Evolutionary conservation across 148 eudicot genomes (phyloP).

Genomic region (Rheum nobile): DNA sequence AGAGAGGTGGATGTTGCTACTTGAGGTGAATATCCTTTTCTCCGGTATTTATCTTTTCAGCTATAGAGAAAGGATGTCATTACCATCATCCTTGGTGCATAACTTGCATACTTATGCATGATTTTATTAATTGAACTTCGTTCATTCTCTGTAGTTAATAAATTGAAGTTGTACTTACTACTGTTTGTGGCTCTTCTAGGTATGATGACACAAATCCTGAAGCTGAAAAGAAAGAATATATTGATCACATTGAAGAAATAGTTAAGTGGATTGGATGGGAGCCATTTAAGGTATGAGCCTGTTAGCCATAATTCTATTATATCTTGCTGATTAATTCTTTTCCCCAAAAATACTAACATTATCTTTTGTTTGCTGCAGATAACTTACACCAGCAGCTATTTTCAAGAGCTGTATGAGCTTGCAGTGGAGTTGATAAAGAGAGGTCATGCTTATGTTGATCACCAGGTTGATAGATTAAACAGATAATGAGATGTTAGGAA

Average conservation of each 20-base stretch:
- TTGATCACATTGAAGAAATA: slow-evolving; percentile 44
- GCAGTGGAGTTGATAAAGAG: slow-evolving; percentile 80
- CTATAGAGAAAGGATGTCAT: not conserved
- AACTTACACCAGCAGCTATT: slow-evolving; percentile 88
- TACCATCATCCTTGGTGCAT: not conserved
- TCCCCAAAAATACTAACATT: not conserved
- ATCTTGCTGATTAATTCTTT: not conserved
- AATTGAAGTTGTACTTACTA: not conserved
- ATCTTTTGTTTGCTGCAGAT: slow-evolving; percentile 30
- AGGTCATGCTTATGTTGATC: slow-evolving; percentile 93
- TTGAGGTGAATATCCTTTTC: slow-evolving; percentile 37
- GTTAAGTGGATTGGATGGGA: slow-evolving; percentile 98
- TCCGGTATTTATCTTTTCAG: not conserved
- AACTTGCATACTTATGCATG: not conserved
- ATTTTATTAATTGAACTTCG: not conserved
- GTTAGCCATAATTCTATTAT: not conserved
- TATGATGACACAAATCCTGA: slow-evolving; percentile 98
- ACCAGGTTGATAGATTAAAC: slow-evolving; percentile 52
- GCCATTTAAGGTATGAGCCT: slow-evolving; percentile 59
- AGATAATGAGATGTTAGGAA: slow-evolving; percentile 21
- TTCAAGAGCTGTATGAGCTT: slow-evolving; percentile 80
- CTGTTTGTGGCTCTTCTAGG: slow-evolving; percentile 24
- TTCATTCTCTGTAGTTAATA: not conserved
- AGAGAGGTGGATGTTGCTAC: slow-evolving; percentile 83
- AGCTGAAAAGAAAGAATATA: slow-evolving; percentile 80